Evolutionary conservation across 495 filamentous ascomycete genomes (phyloP), one percentile per base, ranked within the genome.

Genomic region (Tuber magnatum): DNA sequence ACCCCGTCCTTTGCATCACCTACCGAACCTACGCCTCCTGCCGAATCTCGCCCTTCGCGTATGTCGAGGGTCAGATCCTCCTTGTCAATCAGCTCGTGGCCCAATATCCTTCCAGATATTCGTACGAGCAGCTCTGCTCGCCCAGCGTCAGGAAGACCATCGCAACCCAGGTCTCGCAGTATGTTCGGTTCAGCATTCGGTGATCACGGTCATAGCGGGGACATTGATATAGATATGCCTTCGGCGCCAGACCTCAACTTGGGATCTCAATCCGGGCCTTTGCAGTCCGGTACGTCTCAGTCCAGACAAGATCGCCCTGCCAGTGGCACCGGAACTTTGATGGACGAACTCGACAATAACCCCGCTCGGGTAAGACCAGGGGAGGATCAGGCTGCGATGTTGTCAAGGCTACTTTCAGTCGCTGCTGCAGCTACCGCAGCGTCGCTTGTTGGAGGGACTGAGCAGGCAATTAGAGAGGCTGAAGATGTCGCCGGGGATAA

Each of bases 381-480:
- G 74, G 86, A 88, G 75, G 88, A 90, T 72, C 88, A 88, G 71
- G 87, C 87, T 12, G 86, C 88, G 72, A 83, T 83, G 81, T 80
- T 89, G 28, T 88, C 88, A 44, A 86, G 87, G 42, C 86, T 90
- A 28, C 83, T 90, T 41, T 88, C 88, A 44, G 84, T 89, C 69
- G 88, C 88, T 42, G 88, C 88, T n/a, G 85, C 88, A 38, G 87
- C 87, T 14, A 89, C 89, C 71, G 88, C 88, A 69, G 87, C 88
- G 56, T 89, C 89, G 72, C 85, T 90, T 73, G 89, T 89, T 46
- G 88, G 88, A 22, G 84, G 83, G 44, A 84, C 85, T 44, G 86
- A 87, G 24, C 87, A 88, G 73, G 85, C 85, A 2, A 81, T 89
- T 71, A 87, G 87, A 73, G 87, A 89, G 72, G 87, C 89, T n/a